Evolutionary conservation across 345 rosid genomes (phyloP).

Genomic region (Rhodamnia argentea): DNA sequence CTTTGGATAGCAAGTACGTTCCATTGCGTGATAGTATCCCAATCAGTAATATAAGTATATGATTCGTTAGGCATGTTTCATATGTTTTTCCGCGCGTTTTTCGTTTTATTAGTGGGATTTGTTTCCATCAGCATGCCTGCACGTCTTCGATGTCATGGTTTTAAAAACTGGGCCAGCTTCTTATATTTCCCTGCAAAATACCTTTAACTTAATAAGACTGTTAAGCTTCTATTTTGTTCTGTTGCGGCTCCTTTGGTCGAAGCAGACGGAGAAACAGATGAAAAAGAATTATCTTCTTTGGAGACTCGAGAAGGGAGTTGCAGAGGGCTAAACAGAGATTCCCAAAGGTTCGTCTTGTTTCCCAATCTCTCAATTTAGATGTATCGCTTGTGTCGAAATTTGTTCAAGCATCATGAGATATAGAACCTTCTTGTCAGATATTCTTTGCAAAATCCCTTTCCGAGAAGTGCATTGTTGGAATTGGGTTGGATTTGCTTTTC

Average conservation of each 20-base stretch:
- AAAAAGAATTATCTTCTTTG: slow-evolving; percentile 40
- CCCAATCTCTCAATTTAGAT: not conserved
- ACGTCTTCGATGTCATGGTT: not conserved
- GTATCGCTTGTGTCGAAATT: not conserved
- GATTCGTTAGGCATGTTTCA: no score
- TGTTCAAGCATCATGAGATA: not conserved
- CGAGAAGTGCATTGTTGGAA: no score
- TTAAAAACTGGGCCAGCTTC: not conserved
- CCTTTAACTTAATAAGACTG: not conserved
- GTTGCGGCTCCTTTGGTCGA: slow-evolving; percentile 75
- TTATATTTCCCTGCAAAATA: not conserved
- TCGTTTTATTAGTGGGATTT: no score
- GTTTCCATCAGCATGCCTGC: not conserved
- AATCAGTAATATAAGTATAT: no score
- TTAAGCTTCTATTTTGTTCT: not conserved
- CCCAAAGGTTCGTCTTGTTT: slow-evolving; percentile 44
- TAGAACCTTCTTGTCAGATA: not conserved
- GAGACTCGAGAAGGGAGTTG: slow-evolving; percentile 82
- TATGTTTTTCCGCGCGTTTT: no score
- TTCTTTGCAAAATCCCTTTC: not conserved
- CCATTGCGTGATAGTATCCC: no score
- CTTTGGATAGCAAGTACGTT: no score
- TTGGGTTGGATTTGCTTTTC: not conserved
- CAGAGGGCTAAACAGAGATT: slow-evolving; percentile 80
- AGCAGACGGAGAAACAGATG: slow-evolving; percentile 64